Conservation (phyloP, 1,139 yeast species). For the Sugiyamaella castrensis region DNA sequence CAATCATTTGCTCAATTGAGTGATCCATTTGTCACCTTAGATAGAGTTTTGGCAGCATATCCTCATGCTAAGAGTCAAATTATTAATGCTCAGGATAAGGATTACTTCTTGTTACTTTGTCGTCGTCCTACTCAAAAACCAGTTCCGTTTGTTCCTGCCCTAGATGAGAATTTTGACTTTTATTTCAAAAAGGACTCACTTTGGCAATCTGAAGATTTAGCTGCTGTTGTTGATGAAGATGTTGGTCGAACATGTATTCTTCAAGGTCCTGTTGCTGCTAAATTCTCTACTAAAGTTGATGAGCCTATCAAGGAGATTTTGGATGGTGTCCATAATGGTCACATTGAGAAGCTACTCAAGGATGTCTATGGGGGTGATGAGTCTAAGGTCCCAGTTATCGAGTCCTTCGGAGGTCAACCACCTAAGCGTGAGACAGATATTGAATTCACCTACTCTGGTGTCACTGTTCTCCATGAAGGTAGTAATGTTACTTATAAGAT, state of each 20-base stretch:
- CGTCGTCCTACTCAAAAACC: conserved; percentile 90
- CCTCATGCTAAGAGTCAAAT: conserved; percentile 76
- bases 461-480: conserved; percentile 39
- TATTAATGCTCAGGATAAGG: conserved; percentile 93
- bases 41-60: conserved; percentile 60
- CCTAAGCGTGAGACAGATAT: conserved; percentile 34
- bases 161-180: conserved; percentile 90
- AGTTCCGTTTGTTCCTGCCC: conserved; percentile 93
- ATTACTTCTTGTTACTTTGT: conserved; percentile 82
- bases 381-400: conserved; percentile 77
- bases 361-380: conserved; percentile 71
- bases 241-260: conserved; percentile 97
- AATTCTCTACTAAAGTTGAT: conserved; percentile 77
- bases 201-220: conserved; percentile 98
- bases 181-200: conserved; percentile 97
- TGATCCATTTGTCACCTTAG: conserved; percentile 59
- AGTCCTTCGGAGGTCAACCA: conserved; percentile 75
- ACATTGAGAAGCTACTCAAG: conserved; percentile 63
- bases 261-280: conserved; percentile 98
- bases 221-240: conserved; percentile 92
- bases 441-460: conserved; percentile 37
- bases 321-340: conserved; percentile 89
- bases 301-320: conserved; percentile 91
- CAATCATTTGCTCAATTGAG: conserved; percentile 71
- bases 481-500: conserved; percentile 48